Base-by-base conservation (phyloP, 2,329 filamentous ascomycete species). In the Dryadomyces quercivorus region DNA sequence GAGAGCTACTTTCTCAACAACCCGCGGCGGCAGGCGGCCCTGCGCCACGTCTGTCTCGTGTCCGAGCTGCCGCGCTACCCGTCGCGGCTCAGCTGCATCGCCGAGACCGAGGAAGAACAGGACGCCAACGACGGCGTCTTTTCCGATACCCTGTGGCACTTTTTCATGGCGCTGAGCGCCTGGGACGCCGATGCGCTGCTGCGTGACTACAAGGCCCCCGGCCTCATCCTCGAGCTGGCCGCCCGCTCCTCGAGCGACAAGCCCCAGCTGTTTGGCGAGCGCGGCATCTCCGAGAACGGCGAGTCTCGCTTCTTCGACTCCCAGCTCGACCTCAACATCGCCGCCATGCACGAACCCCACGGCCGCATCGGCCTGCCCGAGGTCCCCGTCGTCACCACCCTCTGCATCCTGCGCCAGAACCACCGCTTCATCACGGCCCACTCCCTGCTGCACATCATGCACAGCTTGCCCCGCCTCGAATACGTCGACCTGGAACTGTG, bases 51-150 rank as follows among this genome's bases (percentile, higher is more conserved):
- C 4, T 59, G 59, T 56, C 55, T 64, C 44, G 51, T 53, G 9
- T 53, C 64, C 26, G 59, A 61, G 55, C 58, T 65, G 55, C 55
- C 56, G 34, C 57, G 56, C 36, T 64, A 64, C 48, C 20, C 54
- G 21, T 51, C 52, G 40, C 56, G 57, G 48, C 51, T 59, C 15
- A 52, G 50, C 46, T 53, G 57, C 26, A 48, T 58, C n/a, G 58
- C 57, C 9, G 62, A 64, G 50, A 58, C 55, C 2, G 58, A 62
- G 21, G 55, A 60, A 18, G 63, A 65, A 36, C 61, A 63, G 52
- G 59, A 63, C 44, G 55, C 56, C 49, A 64, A 65, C 50, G 62
- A 64, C 22, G 36, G 57, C 18, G 56, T 54, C 49, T 65, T 65
- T 51, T 61, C 63, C 9, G 58, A 53, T 45, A 54, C 55, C 13